Evolutionary conservation across 192 early-diverging fungal genomes (phyloP).

Genomic region (Allomyces macrogynus): DNA sequence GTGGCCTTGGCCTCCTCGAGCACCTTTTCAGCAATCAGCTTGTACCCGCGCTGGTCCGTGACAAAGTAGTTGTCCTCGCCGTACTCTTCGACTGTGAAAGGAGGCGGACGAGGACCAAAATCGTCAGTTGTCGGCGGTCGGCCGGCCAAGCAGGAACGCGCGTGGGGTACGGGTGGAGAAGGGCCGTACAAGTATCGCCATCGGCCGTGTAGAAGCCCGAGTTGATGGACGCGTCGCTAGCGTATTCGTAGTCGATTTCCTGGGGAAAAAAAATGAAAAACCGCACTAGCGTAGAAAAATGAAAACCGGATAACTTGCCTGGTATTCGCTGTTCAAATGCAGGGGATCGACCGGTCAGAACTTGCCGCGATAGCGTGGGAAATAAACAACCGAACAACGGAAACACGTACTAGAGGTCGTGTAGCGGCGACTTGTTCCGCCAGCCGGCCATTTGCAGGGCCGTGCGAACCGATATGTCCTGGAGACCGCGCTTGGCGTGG

Average conservation of each 20-base stretch:
- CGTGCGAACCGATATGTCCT: slow-evolving; percentile 14
- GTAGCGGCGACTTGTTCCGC: background rate
- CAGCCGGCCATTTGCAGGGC: slow-evolving; percentile 11
- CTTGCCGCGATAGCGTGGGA: too few relatives aligned
- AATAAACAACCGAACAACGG: too few relatives aligned
- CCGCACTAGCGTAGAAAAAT: too few relatives aligned
- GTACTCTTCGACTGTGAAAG: background rate
- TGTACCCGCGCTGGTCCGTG: slow-evolving; percentile 10
- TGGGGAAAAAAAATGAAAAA: too few relatives aligned
- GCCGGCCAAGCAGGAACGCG: background rate
- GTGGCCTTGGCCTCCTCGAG: background rate
- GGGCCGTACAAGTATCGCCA: background rate
- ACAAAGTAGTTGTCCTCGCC: slow-evolving; percentile 15
- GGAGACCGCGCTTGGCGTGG: slow-evolving; percentile 6
- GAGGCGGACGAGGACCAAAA: too few relatives aligned
- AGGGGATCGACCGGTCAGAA: too few relatives aligned
- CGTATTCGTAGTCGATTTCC: slow-evolving; percentile 16
- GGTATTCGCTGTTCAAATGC: slow-evolving; percentile 13
- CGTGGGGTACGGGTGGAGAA: slow-evolving; percentile 3
- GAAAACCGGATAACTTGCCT: too few relatives aligned
- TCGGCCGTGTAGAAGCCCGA: slow-evolving; percentile 12
- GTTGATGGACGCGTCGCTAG: slow-evolving; percentile 11
- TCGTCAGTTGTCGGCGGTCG: background rate
- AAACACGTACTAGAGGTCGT: too few relatives aligned
- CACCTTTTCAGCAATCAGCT: background rate